Percentiles rank a stretch among this genome's conserved stretches.
Conservation (phyloP, 116 monocot genomes). For the Trichopus zeylanicus region DNA sequence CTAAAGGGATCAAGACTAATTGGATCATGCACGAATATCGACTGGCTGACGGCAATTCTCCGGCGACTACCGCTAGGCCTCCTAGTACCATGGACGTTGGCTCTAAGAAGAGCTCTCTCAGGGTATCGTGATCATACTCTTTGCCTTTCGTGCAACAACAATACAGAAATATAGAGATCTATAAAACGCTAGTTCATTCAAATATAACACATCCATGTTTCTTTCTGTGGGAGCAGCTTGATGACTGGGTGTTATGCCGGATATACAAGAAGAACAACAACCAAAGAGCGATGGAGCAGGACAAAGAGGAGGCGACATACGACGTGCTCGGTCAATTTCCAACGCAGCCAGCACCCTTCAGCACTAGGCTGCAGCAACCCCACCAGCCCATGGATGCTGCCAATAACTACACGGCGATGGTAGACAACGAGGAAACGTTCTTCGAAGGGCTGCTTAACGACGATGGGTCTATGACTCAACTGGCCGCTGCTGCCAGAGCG, state of each 20-base stretch:
- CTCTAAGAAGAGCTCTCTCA: slow-evolving; percentile 38
- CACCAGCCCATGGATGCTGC: background rate
- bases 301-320: slow-evolving; percentile 6
- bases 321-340: background rate
- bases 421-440: slow-evolving; percentile 46
- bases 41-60: slow-evolving; percentile 18
- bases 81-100: too few species aligned
- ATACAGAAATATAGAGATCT: too few species aligned
- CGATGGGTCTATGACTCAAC: background rate
- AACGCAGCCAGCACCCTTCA: background rate
- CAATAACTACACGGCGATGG: slow-evolving; percentile 17
- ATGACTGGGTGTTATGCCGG: slow-evolving; percentile 69
- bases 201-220: too few species aligned
- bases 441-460: slow-evolving; percentile 38
- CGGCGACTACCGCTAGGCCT: slow-evolving; percentile 5
- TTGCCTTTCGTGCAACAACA: too few species aligned
- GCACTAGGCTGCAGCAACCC: background rate
- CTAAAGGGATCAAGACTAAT: too few species aligned
- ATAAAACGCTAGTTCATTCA: too few species aligned
- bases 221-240: slow-evolving; percentile 19
- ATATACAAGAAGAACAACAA: slow-evolving; percentile 70
- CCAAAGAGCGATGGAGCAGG: slow-evolving; percentile 6
- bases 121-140: too few species aligned
- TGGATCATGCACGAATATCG: slow-evolving; percentile 98
- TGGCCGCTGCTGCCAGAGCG: background rate